Conservation (phyloP, 805 yeast genomes). For the Candida palmyrensis region DNA sequence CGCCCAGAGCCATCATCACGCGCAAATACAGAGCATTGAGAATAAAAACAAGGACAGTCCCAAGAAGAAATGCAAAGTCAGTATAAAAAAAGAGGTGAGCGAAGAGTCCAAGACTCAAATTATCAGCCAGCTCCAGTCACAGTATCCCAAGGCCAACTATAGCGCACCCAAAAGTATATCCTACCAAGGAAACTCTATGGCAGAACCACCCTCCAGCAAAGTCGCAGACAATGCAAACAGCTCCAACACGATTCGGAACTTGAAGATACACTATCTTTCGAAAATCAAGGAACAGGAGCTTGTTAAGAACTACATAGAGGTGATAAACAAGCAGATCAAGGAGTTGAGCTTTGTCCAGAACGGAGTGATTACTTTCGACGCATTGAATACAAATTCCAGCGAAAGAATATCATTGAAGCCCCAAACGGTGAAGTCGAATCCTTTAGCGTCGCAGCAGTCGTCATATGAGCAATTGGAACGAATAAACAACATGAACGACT, state of each 20-base stretch:
- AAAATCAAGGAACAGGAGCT: conserved; percentile 40
- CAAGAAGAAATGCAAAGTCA: conserved; percentile 11
- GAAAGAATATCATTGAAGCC: not conserved
- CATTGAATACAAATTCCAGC: conserved; percentile 18
- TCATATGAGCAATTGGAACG: conserved; percentile 30
- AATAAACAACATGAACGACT: conserved; percentile 34
- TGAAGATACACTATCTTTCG: conserved; percentile 29
- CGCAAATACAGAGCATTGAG: conserved; percentile 5
- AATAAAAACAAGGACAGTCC: conserved; percentile 6
- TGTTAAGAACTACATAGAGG: conserved; percentile 37
- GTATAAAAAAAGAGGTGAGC: not conserved
- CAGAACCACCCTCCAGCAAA: not conserved
- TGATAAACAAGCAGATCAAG: conserved; percentile 37
- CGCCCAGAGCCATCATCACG: conserved; percentile 2
- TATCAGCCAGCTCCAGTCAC: not conserved
- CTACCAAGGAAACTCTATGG: not conserved
- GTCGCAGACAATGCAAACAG: not conserved
- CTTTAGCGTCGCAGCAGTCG: not conserved
- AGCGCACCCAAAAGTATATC: no score
- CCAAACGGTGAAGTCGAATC: not conserved
- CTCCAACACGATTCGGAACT: conserved; percentile 10
- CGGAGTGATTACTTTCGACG: conserved; percentile 40
- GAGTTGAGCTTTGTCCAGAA: conserved; percentile 38
- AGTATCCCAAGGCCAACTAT: not conserved
- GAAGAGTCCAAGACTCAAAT: not conserved